A percentile compares a stretch with the other conserved stretches of the same genome.
These are phyloP conservation scores for Trichoderma pleuroti DNA, from an alignment of 2,329 filamentous ascomycete genomes.

Conservation along the genomic window DNA sequence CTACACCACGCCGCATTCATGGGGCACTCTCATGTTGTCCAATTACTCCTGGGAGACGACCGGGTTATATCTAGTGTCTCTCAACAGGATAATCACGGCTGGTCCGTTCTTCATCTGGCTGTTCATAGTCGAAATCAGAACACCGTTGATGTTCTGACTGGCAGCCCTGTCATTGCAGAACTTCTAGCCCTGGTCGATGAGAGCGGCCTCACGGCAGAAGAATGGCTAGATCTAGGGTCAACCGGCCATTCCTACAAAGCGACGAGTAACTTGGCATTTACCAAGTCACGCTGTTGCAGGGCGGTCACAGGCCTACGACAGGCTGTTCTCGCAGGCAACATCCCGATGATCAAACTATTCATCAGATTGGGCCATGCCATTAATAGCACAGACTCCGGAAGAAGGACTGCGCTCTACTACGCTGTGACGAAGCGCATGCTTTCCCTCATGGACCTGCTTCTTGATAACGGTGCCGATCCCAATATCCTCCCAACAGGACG, in stretches of 20 bases:
- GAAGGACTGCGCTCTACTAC: slow-evolving; percentile 4
- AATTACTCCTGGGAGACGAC: not conserved
- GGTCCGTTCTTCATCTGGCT: slow-evolving; percentile 5
- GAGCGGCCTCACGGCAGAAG: slow-evolving; percentile 4
- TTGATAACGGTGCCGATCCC: not conserved
- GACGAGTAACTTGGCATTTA: not conserved
- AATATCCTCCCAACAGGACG: not conserved
- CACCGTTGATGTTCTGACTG: not conserved
- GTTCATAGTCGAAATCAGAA: not conserved
- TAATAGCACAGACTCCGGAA: not conserved
- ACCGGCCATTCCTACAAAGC: not conserved
- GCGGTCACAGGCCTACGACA: not conserved
- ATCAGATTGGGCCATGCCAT: not conserved
- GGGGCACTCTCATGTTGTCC: not conserved
- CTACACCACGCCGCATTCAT: not conserved
- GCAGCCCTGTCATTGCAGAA: not conserved
- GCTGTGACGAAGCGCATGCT: slow-evolving; percentile 1
- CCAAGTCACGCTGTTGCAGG: slow-evolving; percentile 7
- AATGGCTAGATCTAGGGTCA: not conserved
- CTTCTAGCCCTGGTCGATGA: not conserved
- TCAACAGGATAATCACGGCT: slow-evolving; percentile 11
- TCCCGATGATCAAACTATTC: not conserved
- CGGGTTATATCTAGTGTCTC: not conserved
- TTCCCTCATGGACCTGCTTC: not conserved
- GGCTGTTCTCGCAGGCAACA: not conserved